phyloP scores from a whole-genome alignment of 495 filamentous ascomycete species.

The Aspergillus sparsus region DNA sequence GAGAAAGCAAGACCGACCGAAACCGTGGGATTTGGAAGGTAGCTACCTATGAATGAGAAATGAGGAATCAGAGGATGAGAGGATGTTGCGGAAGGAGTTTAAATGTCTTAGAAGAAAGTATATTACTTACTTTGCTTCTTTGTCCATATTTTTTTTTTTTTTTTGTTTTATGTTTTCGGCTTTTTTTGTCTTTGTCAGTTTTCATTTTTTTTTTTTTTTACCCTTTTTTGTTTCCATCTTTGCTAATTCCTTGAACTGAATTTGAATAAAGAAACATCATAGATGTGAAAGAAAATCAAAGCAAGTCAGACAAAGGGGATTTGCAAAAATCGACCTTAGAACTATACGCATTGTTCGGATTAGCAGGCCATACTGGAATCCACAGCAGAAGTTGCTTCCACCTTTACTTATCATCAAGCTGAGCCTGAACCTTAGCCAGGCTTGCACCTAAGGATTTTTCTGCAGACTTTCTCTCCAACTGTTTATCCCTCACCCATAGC shows the following conservation, averaged over 20 bases:
- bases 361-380: too few species aligned
- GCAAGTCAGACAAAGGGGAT: neutral
- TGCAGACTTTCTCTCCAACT: constrained; percentile 13
- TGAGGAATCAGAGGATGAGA: too few species aligned
- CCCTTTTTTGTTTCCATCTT: constrained; percentile 9
- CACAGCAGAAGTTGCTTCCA: neutral
- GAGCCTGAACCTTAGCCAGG: constrained; percentile 15
- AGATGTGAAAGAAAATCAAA: constrained; percentile 8
- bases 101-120: too few species aligned
- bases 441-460: constrained; percentile 16
- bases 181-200: too few species aligned
- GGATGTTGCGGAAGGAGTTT: too few species aligned
- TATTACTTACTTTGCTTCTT: too few species aligned
- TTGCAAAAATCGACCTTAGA: neutral
- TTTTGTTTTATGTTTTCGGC: neutral
- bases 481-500: constrained; percentile 10
- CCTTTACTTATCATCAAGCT: constrained; percentile 20
- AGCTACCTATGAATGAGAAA: too few species aligned
- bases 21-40: too few species aligned
- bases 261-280: neutral
- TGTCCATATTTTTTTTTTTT: neutral
- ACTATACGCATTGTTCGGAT: neutral
- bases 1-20: too few species aligned
- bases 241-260: neutral
- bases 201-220: constrained; percentile 4